Evolutionary conservation across 2,329 filamentous ascomycete species (phyloP).

Genomic region (Penicillium sp.): DNA sequence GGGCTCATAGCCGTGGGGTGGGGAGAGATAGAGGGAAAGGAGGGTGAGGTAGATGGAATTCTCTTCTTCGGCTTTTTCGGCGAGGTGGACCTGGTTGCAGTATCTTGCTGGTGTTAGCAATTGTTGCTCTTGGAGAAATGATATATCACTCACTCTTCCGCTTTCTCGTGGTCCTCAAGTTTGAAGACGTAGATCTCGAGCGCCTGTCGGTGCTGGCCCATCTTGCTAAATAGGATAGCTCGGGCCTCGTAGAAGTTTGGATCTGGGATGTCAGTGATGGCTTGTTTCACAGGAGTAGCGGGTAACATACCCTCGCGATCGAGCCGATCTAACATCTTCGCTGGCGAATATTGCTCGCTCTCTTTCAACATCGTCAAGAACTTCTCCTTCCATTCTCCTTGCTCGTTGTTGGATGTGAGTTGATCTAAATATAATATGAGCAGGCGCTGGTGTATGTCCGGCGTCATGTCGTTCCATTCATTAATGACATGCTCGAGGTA

Average conservation of each 20-base stretch:
- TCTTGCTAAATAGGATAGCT: slow-evolving; percentile 87
- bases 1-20: slow-evolving; percentile 67
- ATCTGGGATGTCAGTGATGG: slow-evolving; percentile 52
- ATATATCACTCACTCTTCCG: slow-evolving; percentile 71
- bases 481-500: slow-evolving; percentile 91
- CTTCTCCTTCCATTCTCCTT: slow-evolving; percentile 58
- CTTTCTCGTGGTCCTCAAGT: slow-evolving; percentile 79
- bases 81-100: slow-evolving; percentile 80
- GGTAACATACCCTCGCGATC: slow-evolving; percentile 67
- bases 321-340: slow-evolving; percentile 72
- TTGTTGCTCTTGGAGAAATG: background rate
- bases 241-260: slow-evolving; percentile 83
- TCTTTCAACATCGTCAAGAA: slow-evolving; percentile 72
- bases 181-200: slow-evolving; percentile 98
- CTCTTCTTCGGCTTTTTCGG: slow-evolving; percentile 55
- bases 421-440: slow-evolving; percentile 67
- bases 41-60: slow-evolving; percentile 90
- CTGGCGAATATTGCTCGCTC: slow-evolving; percentile 77
- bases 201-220: slow-evolving; percentile 92
- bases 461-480: slow-evolving; percentile 79
- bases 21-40: slow-evolving; percentile 82
- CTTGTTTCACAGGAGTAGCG: background rate
- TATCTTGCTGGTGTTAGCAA: slow-evolving; percentile 54
- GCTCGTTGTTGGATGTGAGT: slow-evolving; percentile 43
- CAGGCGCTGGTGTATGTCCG: slow-evolving; percentile 82